These are phyloP conservation scores for Babesia microti DNA, from an alignment of 169 alveolate species.

Conservation along the genomic window DNA sequence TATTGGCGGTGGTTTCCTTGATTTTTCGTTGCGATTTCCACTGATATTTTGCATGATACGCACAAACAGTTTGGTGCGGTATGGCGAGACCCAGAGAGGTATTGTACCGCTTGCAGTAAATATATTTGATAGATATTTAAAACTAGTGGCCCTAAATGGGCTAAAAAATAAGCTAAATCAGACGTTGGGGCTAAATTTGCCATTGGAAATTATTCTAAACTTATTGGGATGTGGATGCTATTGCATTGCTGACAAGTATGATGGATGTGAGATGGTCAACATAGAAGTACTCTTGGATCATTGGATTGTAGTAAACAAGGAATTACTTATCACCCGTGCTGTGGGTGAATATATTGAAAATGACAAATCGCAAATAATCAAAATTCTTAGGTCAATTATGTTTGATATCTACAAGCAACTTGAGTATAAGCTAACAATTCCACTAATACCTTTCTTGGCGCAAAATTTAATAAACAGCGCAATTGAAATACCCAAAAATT, in stretches of 20 bases:
- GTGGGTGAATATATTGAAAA: slow-evolving; percentile 12
- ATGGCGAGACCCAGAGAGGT: slow-evolving; percentile 27
- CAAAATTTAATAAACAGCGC: slow-evolving; percentile 25
- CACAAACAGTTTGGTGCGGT: slow-evolving; percentile 18
- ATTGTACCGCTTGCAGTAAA: slow-evolving; percentile 36
- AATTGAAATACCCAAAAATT: slow-evolving; percentile 16
- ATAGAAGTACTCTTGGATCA: slow-evolving; percentile 18
- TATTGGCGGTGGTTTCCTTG: slow-evolving; percentile 27
- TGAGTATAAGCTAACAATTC: slow-evolving; percentile 39
- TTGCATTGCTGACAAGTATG: slow-evolving; percentile 41
- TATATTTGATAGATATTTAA: slow-evolving; percentile 19
- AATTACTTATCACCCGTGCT: slow-evolving; percentile 17
- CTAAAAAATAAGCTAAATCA: slow-evolving; percentile 2
- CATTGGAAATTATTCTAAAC: slow-evolving; percentile 17
- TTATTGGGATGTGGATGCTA: slow-evolving; percentile 36
- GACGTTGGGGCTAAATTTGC: slow-evolving; percentile 2
- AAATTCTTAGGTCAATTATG: slow-evolving; percentile 27
- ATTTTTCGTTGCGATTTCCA: slow-evolving; percentile 17
- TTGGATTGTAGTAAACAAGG: slow-evolving; percentile 14
- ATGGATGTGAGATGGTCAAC: slow-evolving; percentile 28
- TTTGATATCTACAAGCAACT: slow-evolving; percentile 24
- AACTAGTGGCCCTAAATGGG: not conserved
- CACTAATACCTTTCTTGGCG: slow-evolving; percentile 35
- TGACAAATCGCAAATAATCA: slow-evolving; percentile 5
- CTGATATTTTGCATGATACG: slow-evolving; percentile 33